phyloP scores from a whole-genome alignment of 768 basidiomycete genomes.

The Calocera viscosa region DNA sequence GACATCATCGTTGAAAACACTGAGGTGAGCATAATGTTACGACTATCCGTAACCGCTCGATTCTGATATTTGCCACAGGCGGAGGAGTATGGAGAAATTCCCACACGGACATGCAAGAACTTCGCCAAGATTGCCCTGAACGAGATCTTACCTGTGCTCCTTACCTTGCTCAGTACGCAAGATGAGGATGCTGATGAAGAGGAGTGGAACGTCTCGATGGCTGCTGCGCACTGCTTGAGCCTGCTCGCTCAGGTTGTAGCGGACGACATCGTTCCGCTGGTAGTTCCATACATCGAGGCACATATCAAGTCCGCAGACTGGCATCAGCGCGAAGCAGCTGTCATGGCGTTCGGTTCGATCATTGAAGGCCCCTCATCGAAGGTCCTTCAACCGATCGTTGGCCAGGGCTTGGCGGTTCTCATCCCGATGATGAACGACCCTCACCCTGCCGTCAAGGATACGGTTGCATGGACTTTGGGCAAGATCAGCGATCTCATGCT shows the following conservation, averaged over 20 bases:
- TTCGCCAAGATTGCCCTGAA: slow-evolving; percentile 91
- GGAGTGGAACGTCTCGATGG: slow-evolving; percentile 98
- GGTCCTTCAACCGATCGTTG: slow-evolving; percentile 78
- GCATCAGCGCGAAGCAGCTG: slow-evolving; percentile 91
- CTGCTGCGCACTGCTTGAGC: slow-evolving; percentile 80
- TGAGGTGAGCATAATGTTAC: slow-evolving; percentile 43
- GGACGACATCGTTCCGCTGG: slow-evolving; percentile 78
- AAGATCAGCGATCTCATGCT: slow-evolving; percentile 86
- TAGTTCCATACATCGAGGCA: slow-evolving; percentile 96
- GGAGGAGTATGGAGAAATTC: slow-evolving; percentile 74
- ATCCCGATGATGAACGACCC: slow-evolving; percentile 88
- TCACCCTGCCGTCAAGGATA: slow-evolving; percentile 83
- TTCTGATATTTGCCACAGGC: slow-evolving; percentile 39
- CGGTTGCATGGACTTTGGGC: slow-evolving; percentile 94
- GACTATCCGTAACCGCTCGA: slow-evolving; percentile 3
- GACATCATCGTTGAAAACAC: slow-evolving; percentile 83
- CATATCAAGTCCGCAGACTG: slow-evolving; percentile 88
- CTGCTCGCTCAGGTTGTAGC: slow-evolving; percentile 83
- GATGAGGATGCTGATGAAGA: slow-evolving; percentile 97
- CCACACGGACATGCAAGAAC: slow-evolving; percentile 72
- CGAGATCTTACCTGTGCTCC: slow-evolving; percentile 86
- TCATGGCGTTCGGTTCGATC: slow-evolving; percentile 98
- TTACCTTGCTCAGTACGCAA: slow-evolving; percentile 78
- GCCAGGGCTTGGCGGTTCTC: slow-evolving; percentile 84
- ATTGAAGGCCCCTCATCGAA: slow-evolving; percentile 87